Evolutionary conservation across 768 basidiomycete genomes (phyloP), one percentile per base, ranked within the genome.

Genomic region (Suillus clintonianus): DNA sequence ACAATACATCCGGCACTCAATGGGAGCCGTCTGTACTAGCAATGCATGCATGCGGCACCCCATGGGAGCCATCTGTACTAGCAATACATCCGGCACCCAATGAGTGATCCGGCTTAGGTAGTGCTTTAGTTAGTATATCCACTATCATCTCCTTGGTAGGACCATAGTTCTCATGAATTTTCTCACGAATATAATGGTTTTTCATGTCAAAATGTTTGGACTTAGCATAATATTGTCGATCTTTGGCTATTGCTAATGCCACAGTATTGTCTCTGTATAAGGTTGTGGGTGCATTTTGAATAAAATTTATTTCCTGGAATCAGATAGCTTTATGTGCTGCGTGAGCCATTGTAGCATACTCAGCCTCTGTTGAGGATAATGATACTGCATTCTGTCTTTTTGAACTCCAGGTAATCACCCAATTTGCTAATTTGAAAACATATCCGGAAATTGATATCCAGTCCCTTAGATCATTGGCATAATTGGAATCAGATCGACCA

Each of bases 371-470:
- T 0, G 65, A 63, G 0, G 41, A 61, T 1, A 61, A 42, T 5
- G 53, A 5, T 68, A 81, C 55, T 71, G 72, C 0, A 32, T 70
- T 58, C 73, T 74, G 76, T 78, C 79, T 72, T 71, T 74, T 17
- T 30, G 71, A 37, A 51, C 76, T 17, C 65, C 78, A 47, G 67
- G 75, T 1, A 62, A 80, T 9, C 76, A 61, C 39, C 0, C 67
- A 60, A 70, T 58, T 77, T 79, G 62, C 73, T 60, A 50, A 59
- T 65, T 24, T 72, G 77, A 72, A 77, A 1, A 61, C 50, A 42
- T 72, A 72, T 0, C 72, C 68, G 3, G 71, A 67, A 17, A 74
- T 65, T n/a, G 68, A 72, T 7, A 64, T 56, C 0, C 70, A 17
- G 2, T 74, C 69, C 19, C 73, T 69, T 1, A 65, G 34, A 27